phyloP scores from a whole-genome alignment of 306 rosid species.

The cucumber (Cucumis sativus) region DNA sequence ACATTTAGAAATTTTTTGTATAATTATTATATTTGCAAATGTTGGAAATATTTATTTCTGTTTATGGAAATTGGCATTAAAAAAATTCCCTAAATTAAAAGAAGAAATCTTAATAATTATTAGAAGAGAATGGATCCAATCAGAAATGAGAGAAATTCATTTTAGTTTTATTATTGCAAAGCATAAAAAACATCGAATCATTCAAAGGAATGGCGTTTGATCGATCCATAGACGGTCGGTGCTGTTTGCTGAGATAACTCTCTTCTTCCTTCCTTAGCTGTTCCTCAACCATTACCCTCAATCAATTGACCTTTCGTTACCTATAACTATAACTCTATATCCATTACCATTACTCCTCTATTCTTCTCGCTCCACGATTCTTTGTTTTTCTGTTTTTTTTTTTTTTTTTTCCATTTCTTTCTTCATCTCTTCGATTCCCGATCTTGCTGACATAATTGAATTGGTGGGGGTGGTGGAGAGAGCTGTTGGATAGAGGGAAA shows the following conservation, averaged over 20 bases:
- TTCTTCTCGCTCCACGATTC: background rate
- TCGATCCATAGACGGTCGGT: background rate
- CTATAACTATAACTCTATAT: background rate
- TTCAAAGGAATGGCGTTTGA: background rate
- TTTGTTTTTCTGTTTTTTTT: background rate
- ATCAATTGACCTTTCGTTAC: background rate
- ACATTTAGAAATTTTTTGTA: too few species aligned
- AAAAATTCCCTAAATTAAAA: too few species aligned
- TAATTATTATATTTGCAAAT: too few species aligned
- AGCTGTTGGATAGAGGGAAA: slow-evolving; percentile 1
- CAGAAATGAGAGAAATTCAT: background rate
- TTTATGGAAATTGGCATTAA: too few species aligned
- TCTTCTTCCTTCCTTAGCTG: background rate
- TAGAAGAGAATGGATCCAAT: background rate
- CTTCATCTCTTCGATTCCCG: background rate
- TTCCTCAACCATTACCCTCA: background rate
- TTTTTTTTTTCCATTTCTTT: background rate
- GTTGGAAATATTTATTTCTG: too few species aligned
- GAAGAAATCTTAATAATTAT: background rate
- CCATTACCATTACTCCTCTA: background rate
- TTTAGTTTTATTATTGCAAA: background rate
- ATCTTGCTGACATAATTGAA: background rate
- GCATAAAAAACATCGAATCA: background rate
- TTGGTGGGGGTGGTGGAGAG: background rate
- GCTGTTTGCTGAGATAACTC: background rate